Conservation (phyloP, 768 basidiomycete species). For the Russula lepida region DNA sequence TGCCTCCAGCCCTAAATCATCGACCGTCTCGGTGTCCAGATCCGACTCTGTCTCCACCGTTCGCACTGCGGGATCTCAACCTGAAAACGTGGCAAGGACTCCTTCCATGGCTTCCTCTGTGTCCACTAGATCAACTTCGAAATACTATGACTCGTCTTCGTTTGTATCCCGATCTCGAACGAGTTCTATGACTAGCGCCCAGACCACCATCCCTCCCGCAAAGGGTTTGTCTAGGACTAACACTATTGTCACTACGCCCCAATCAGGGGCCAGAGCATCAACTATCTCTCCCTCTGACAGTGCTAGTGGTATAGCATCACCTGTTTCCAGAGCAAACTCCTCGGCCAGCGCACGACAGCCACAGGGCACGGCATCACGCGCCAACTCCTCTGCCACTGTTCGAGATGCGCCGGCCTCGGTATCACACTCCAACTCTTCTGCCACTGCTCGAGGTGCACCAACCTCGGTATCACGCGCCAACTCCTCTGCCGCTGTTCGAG, state of each 20-base stretch:
- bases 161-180: slow-evolving; percentile 6
- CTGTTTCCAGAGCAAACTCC: slow-evolving; percentile 8
- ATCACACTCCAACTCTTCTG: slow-evolving; percentile 9
- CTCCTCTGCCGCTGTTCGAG: slow-evolving; percentile 6
- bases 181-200: slow-evolving; percentile 4
- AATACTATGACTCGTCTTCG: neutral
- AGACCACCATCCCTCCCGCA: neutral
- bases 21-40: slow-evolving; percentile 12
- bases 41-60: slow-evolving; percentile 5
- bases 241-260: slow-evolving; percentile 3
- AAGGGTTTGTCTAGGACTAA: slow-evolving; percentile 4
- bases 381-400: too few species aligned
- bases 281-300: slow-evolving; percentile 4
- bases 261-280: neutral
- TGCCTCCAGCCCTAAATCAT: slow-evolving; percentile 4
- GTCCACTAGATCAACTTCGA: slow-evolving; percentile 1
- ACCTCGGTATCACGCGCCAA: slow-evolving; percentile 7
- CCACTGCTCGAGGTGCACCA: neutral
- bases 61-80: slow-evolving; percentile 1
- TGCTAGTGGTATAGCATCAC: neutral
- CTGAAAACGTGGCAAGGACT: slow-evolving; percentile 2
- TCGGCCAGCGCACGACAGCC: neutral
- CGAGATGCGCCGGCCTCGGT: too few species aligned
- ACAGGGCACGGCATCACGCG: neutral
- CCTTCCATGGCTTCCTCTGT: slow-evolving; percentile 5